These are phyloP conservation scores for Rugosomyces carneus DNA, from an alignment of 1,284 basidiomycete genomes.

Conservation along the genomic window DNA sequence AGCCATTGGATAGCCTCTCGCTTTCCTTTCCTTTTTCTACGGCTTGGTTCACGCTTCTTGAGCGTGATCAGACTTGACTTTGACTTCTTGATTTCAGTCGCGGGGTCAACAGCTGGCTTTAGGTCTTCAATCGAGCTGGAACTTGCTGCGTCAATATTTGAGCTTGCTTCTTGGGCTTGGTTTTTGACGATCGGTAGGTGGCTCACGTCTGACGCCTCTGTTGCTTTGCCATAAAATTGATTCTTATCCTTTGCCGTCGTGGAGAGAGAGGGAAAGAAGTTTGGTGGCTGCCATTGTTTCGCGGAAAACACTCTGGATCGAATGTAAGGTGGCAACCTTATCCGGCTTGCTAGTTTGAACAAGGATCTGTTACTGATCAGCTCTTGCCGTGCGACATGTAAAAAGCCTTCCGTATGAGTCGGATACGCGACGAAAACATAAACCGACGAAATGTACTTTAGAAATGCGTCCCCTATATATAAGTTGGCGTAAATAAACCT, in stretches of 20 bases:
- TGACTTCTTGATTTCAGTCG: constrained; percentile 22
- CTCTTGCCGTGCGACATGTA: constrained; percentile 57
- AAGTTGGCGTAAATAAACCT: not conserved
- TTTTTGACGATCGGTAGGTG: too few relatives aligned
- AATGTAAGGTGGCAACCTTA: constrained; percentile 62
- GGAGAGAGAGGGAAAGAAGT: constrained; percentile 27
- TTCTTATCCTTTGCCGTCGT: constrained; percentile 1
- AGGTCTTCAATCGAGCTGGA: constrained; percentile 5
- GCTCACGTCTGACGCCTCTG: not conserved
- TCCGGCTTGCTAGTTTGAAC: constrained; percentile 45
- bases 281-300: constrained; percentile 58
- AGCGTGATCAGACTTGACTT: not conserved
- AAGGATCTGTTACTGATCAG: constrained; percentile 72
- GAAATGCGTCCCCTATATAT: constrained; percentile 66
- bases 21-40: constrained; percentile 33
- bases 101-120: constrained; percentile 6
- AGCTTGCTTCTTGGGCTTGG: too few relatives aligned
- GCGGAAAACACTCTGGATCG: constrained; percentile 64
- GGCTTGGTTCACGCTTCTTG: constrained; percentile 1
- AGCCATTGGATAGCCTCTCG: constrained; percentile 44
- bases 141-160: not conserved
- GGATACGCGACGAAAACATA: constrained; percentile 69
- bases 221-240: not conserved
- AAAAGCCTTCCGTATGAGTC: constrained; percentile 49
- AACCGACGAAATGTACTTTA: constrained; percentile 71